Conservation (phyloP, 176 grass and related monocot genomes). For the Elymus sibiricus region DNA sequence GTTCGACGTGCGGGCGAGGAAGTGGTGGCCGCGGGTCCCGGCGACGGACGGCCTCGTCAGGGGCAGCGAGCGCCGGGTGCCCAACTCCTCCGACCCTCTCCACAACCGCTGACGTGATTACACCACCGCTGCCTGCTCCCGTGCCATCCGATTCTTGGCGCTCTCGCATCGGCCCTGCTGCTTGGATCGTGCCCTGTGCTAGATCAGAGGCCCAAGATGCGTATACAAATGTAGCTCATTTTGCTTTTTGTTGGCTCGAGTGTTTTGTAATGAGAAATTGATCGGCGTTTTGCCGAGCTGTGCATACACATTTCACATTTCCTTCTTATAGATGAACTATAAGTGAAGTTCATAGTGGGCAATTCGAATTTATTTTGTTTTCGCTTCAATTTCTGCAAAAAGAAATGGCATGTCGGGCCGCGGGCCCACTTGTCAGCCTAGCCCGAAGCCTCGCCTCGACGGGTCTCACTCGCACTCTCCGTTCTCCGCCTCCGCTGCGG, state of each 20-base stretch:
- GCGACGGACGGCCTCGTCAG: slow-evolving; percentile 46
- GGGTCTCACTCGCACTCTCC: background rate
- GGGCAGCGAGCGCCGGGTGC: slow-evolving; percentile 66
- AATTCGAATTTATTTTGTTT: background rate
- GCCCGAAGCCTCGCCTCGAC: background rate
- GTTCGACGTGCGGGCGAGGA: slow-evolving; percentile 36
- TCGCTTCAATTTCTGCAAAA: background rate
- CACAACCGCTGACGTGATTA: slow-evolving; percentile 59
- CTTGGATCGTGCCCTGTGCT: background rate
- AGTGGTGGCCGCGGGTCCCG: slow-evolving; percentile 44
- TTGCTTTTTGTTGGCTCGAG: slow-evolving; percentile 19
- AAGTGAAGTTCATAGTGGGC: background rate
- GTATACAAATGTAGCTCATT: slow-evolving; percentile 29
- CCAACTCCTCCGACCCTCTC: slow-evolving; percentile 81
- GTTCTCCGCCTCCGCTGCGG: background rate
- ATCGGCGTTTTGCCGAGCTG: background rate
- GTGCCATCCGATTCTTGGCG: background rate
- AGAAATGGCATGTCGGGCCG: background rate
- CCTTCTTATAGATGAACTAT: background rate
- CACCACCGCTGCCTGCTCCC: background rate
- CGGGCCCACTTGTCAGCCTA: slow-evolving; percentile 6
- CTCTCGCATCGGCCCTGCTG: background rate
- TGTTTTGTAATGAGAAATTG: slow-evolving; percentile 25
- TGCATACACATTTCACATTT: background rate
- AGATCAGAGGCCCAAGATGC: slow-evolving; percentile 16